Percentiles rank a stretch among this genome's conserved stretches.
These are phyloP conservation scores for Calonectria hawksworthii DNA, from an alignment of 2,329 filamentous ascomycete genomes.

Conservation along the genomic window DNA sequence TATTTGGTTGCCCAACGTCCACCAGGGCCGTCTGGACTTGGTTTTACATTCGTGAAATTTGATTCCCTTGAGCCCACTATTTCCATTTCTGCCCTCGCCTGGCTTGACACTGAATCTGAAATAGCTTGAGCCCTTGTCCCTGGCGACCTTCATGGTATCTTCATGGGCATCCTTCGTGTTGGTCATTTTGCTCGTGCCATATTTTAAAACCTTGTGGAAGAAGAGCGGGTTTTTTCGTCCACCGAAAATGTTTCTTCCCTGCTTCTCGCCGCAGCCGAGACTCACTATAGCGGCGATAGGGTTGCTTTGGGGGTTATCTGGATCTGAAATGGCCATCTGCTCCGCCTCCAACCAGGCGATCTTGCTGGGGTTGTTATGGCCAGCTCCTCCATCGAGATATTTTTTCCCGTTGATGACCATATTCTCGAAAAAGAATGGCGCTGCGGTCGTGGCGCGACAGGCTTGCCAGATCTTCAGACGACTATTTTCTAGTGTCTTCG, in stretches of 20 bases:
- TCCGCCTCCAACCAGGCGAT: background rate
- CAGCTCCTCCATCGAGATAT: conserved; percentile 1
- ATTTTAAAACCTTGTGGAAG: background rate
- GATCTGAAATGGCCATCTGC: background rate
- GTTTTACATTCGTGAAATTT: background rate
- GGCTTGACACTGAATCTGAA: background rate
- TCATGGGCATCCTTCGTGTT: background rate
- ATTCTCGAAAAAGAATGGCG: background rate
- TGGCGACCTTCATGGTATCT: background rate
- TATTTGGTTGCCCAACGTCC: background rate
- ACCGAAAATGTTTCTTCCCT: background rate
- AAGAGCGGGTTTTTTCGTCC: background rate
- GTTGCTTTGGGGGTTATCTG: background rate
- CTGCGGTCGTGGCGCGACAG: background rate
- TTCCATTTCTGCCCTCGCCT: background rate
- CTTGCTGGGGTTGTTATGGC: background rate
- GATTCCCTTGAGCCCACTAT: background rate
- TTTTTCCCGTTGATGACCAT: background rate
- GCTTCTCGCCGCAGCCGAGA: background rate
- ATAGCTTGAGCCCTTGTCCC: background rate
- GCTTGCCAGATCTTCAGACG: background rate
- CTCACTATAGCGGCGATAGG: background rate
- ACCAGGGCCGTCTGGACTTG: background rate
- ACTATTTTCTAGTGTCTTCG: background rate
- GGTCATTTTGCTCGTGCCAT: background rate